Conservation (phyloP, 2,329 filamentous ascomycete species). For the Pseudomassariella vexata region DNA sequence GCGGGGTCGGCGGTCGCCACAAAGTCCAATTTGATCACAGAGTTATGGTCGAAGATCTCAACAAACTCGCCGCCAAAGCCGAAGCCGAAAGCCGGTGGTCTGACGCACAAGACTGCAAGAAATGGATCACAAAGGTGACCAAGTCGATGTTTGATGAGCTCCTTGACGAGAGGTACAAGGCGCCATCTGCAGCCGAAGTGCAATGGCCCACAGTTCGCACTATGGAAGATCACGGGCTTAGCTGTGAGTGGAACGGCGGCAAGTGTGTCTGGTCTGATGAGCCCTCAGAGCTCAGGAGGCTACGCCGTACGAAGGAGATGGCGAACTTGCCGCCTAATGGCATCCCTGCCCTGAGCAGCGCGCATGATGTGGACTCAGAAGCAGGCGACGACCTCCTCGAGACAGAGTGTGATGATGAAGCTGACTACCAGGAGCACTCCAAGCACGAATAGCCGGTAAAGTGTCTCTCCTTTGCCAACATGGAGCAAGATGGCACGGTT, state of each 20-base stretch:
- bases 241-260: conserved; percentile 1
- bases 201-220: not conserved
- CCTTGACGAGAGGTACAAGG: not conserved
- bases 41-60: not conserved
- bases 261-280: conserved; percentile 1
- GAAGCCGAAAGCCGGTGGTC: not conserved
- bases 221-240: conserved; percentile 1
- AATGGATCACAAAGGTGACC: not conserved
- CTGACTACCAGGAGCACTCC: too few species aligned
- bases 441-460: too few species aligned
- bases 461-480: not conserved
- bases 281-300: not conserved
- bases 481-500: not conserved
- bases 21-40: too few species aligned
- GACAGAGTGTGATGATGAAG: too few species aligned
- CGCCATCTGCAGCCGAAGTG: not conserved
- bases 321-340: not conserved
- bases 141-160: too few species aligned
- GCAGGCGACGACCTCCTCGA: too few species aligned
- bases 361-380: too few species aligned
- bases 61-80: not conserved
- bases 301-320: not conserved
- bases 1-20: too few species aligned
- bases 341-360: too few species aligned
- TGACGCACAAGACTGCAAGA: not conserved